phyloP scores from a whole-genome alignment of 192 early-diverging fungal genomes.

The Pilobolus umbonatus region DNA sequence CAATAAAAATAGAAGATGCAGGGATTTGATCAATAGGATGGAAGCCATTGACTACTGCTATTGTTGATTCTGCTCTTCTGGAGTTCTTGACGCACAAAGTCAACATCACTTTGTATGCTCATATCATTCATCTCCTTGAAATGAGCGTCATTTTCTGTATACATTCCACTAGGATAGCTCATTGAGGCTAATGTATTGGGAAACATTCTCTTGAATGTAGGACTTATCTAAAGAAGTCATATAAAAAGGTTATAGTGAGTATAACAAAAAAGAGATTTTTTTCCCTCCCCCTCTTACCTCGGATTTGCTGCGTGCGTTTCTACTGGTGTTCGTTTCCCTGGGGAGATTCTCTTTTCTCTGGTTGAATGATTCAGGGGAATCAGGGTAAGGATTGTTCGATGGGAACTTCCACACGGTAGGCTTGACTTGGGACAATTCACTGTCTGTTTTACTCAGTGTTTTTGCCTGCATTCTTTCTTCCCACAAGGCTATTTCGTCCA shows the following conservation, averaged over 20 bases:
- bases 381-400: slow-evolving; percentile 2
- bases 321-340: too few relatives aligned
- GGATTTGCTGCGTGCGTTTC: too few relatives aligned
- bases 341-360: not conserved
- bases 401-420: slow-evolving; percentile 8
- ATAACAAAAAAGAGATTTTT: too few relatives aligned
- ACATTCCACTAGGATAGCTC: not conserved
- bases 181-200: too few relatives aligned
- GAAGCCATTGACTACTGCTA: slow-evolving; percentile 14
- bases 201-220: too few relatives aligned
- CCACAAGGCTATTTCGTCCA: slow-evolving; percentile 27
- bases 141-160: too few relatives aligned
- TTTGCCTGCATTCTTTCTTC: slow-evolving; percentile 3
- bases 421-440: too few relatives aligned
- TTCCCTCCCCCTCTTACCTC: too few relatives aligned
- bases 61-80: slow-evolving; percentile 4
- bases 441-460: not conserved
- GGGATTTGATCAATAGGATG: not conserved
- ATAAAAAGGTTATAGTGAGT: too few relatives aligned
- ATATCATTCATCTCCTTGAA: too few relatives aligned
- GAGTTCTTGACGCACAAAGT: slow-evolving; percentile 1
- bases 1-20: not conserved
- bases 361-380: slow-evolving; percentile 9
- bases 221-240: too few relatives aligned
- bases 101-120: slow-evolving; percentile 15